Evolutionary conservation across 2,329 filamentous ascomycete genomes (phyloP).

Genomic region (Oidium heveae): DNA sequence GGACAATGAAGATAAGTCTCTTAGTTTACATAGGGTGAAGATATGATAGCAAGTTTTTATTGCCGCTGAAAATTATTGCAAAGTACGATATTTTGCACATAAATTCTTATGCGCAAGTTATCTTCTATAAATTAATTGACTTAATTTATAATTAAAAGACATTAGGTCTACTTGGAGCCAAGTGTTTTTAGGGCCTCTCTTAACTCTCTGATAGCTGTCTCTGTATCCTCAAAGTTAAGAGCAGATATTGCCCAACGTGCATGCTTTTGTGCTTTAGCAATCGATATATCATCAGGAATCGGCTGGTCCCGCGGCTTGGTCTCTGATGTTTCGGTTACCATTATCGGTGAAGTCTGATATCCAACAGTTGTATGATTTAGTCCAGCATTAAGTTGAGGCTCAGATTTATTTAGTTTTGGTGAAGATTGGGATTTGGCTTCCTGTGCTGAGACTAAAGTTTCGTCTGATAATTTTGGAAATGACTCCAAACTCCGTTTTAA

Average conservation of each 20-base stretch:
- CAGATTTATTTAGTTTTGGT: not conserved
- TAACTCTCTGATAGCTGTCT: constrained; percentile 70
- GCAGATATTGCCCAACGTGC: constrained; percentile 93
- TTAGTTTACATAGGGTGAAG: no score
- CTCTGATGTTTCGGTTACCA: constrained; percentile 1
- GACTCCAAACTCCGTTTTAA: constrained; percentile 4
- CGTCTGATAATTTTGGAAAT: constrained; percentile 7
- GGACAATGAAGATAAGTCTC: no score
- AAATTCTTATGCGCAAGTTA: no score
- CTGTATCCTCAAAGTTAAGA: constrained; percentile 84
- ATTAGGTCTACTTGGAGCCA: constrained; percentile 7
- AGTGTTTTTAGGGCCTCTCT: constrained; percentile 35
- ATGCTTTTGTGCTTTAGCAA: constrained; percentile 73
- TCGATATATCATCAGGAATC: constrained; percentile 38
- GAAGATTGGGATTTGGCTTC: not conserved
- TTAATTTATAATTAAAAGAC: no score
- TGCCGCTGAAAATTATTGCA: no score
- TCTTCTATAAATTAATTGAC: no score
- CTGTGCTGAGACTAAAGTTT: constrained; percentile 2
- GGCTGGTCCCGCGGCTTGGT: constrained; percentile 16
- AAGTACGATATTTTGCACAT: no score
- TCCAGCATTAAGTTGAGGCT: no score
- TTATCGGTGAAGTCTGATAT: not conserved
- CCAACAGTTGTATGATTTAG: no score
- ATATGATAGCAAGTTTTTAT: no score